These are phyloP conservation scores for Dactylis glomerata DNA, from an alignment of 176 grass and related monocot genomes.

Conservation along the genomic window DNA sequence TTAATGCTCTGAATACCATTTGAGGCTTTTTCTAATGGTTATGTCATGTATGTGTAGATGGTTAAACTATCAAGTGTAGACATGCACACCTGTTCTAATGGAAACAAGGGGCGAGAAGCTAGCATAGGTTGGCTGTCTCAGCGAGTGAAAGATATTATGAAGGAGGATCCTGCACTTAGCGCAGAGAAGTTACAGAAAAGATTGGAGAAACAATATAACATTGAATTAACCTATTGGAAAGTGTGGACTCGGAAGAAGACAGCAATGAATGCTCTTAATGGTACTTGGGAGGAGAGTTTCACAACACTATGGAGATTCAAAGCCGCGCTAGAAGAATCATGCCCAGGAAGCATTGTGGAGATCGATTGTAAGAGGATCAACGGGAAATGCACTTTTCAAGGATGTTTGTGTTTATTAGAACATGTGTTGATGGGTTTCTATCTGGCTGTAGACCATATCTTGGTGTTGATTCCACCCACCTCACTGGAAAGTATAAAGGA, in stretches of 20 bases:
- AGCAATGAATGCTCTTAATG: background rate
- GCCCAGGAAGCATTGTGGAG: slow-evolving; percentile 4
- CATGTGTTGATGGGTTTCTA: slow-evolving; percentile 7
- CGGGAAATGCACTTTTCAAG: background rate
- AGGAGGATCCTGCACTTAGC: background rate
- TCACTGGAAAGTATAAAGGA: background rate
- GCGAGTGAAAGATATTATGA: background rate
- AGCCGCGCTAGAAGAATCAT: background rate
- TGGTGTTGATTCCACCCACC: background rate
- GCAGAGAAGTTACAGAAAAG: background rate
- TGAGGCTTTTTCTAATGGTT: background rate
- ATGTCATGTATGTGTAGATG: background rate
- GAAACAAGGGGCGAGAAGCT: background rate
- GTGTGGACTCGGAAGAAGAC: background rate
- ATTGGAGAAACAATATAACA: background rate
- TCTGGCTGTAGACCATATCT: background rate
- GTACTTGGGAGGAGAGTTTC: slow-evolving; percentile 6
- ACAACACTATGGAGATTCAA: slow-evolving; percentile 3
- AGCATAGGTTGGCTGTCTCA: background rate
- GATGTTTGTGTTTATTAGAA: slow-evolving; percentile 9
- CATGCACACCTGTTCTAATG: slow-evolving; percentile 4
- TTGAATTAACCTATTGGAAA: background rate
- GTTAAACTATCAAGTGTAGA: background rate
- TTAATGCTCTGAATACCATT: background rate
- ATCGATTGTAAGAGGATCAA: slow-evolving; percentile 11